A percentile compares a stretch with the other conserved stretches of the same genome.
Evolutionary conservation across 768 basidiomycete genomes (phyloP).

Genomic region (Coprinellus aureogranulatus): DNA sequence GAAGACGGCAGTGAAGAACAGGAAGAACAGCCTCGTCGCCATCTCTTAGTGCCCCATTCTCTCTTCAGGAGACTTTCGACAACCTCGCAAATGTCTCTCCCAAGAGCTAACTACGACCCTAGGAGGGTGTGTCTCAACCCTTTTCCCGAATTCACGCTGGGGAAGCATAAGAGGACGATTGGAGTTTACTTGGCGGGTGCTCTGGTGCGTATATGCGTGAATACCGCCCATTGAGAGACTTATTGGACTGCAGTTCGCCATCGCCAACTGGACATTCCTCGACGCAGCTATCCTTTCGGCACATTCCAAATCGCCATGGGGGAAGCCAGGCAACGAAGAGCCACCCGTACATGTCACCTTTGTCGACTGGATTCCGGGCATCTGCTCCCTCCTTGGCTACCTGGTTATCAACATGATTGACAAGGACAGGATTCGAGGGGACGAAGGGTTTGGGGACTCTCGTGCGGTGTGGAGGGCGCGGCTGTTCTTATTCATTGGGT

Average conservation of each 20-base stretch:
- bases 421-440: constrained; percentile 81
- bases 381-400: constrained; percentile 90
- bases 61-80: constrained; percentile 1
- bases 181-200: constrained; percentile 92
- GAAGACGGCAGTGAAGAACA: neutral
- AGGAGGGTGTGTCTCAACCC: constrained; percentile 85
- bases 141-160: constrained; percentile 73
- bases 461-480: constrained; percentile 89
- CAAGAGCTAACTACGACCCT: constrained; percentile 78
- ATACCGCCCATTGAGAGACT: neutral
- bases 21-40: neutral
- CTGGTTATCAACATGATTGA: constrained; percentile 91
- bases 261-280: constrained; percentile 93
- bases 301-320: constrained; percentile 75
- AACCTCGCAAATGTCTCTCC: constrained; percentile 50
- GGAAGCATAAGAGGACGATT: constrained; percentile 74
- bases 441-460: constrained; percentile 78
- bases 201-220: constrained; percentile 56
- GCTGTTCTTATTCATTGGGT: constrained; percentile 89
- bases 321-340: constrained; percentile 59
- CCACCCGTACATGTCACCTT: constrained; percentile 76
- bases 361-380: constrained; percentile 96
- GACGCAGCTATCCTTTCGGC: constrained; percentile 90
- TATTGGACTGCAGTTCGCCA: constrained; percentile 66
- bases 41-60: neutral